Conservation (phyloP, 1,284 basidiomycete genomes). For the Retiboletus fuscus region DNA sequence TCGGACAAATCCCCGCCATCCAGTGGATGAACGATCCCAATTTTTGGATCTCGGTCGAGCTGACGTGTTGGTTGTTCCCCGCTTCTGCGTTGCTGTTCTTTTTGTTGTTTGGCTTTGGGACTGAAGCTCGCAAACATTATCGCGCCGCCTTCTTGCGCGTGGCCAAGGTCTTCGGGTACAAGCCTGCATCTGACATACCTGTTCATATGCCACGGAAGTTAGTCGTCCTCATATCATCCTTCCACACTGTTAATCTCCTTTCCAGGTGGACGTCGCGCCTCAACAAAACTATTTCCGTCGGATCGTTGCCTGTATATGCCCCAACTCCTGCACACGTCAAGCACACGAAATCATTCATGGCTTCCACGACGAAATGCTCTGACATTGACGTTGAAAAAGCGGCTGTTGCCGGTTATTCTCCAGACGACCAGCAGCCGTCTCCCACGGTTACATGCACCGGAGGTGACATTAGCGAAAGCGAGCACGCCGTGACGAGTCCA, state of each 20-base stretch:
- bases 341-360: background rate
- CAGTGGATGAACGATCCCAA: conserved; percentile 42
- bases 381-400: conserved; percentile 38
- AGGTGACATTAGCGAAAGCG: conserved; percentile 16
- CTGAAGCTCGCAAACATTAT: conserved; percentile 55
- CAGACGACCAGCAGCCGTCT: conserved; percentile 15
- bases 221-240: conserved; percentile 19
- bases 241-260: conserved; percentile 2
- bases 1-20: conserved; percentile 48
- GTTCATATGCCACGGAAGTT: conserved; percentile 24
- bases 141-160: conserved; percentile 21
- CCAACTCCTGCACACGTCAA: conserved; percentile 24
- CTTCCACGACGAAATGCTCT: conserved; percentile 7
- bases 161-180: conserved; percentile 34
- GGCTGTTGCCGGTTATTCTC: conserved; percentile 23
- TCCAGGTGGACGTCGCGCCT: conserved; percentile 27
- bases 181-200: conserved; percentile 20
- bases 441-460: conserved; percentile 18
- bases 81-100: conserved; percentile 56
- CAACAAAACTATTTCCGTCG: conserved; percentile 32
- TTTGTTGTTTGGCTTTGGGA: conserved; percentile 56
- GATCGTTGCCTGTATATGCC: conserved; percentile 41
- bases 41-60: conserved; percentile 37
- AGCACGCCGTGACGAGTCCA: background rate
- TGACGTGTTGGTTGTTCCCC: conserved; percentile 55